phyloP scores from a whole-genome alignment of 1,139 yeast species.

The Pichia sp. region DNA sequence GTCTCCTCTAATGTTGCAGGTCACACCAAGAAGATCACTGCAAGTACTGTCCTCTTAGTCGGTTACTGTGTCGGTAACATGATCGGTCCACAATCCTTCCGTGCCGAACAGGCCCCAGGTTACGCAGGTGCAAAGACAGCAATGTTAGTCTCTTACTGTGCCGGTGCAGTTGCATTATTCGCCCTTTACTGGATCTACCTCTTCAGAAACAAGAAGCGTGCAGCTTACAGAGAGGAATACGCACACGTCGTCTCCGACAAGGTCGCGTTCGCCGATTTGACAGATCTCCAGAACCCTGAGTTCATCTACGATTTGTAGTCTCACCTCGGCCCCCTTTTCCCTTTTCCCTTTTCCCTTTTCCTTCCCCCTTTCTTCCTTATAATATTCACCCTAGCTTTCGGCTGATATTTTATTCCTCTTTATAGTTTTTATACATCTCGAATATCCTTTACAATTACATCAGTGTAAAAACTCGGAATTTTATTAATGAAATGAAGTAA shows the following conservation, averaged over 20 bases:
- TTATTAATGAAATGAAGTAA: too few relatives aligned
- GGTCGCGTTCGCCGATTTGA: slow-evolving; percentile 48
- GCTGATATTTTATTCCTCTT: too few relatives aligned
- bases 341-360: not conserved
- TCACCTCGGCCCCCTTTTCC: not conserved
- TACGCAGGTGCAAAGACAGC: slow-evolving; percentile 41
- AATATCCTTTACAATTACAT: too few relatives aligned
- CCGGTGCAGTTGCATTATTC: slow-evolving; percentile 20
- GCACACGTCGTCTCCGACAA: slow-evolving; percentile 37
- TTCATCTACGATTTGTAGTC: slow-evolving; percentile 38
- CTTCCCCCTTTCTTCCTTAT: not conserved
- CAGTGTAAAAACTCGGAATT: too few relatives aligned
- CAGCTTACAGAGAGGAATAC: not conserved
- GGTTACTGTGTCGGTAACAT: slow-evolving; percentile 63
- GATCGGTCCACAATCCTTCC: slow-evolving; percentile 52
- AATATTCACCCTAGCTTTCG: not conserved
- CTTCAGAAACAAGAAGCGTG: slow-evolving; percentile 28
- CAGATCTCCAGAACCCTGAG: slow-evolving; percentile 45
- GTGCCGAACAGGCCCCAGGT: slow-evolving; percentile 40
- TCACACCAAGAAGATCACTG: slow-evolving; percentile 36
- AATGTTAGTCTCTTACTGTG: slow-evolving; percentile 27
- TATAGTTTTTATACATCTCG: too few relatives aligned
- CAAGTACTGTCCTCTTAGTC: slow-evolving; percentile 55
- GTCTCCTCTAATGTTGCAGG: slow-evolving; percentile 59
- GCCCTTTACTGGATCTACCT: slow-evolving; percentile 21